A percentile compares a stretch with the other conserved stretches of the same genome.
Evolutionary conservation across 164 flowering plant genomes (phyloP).

Genomic region (Brasenia schreberi): DNA sequence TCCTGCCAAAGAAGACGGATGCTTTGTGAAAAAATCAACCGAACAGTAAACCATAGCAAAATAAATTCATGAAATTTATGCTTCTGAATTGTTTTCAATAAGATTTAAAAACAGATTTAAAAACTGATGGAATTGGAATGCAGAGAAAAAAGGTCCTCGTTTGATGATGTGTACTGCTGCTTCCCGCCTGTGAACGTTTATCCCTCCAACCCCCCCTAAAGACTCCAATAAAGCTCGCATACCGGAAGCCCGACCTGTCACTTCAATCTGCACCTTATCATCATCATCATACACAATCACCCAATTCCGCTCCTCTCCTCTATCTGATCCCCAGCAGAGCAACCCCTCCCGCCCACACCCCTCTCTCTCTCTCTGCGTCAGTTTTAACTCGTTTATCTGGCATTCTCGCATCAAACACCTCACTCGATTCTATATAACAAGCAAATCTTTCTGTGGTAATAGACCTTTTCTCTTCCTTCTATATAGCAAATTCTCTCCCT

Average conservation of each 20-base stretch:
- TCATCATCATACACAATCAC: not conserved
- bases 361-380: conserved; percentile 1
- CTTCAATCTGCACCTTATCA: not conserved
- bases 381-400: not conserved
- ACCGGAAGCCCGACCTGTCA: not conserved
- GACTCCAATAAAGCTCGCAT: not conserved
- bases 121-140: not conserved
- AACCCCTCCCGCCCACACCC: not conserved
- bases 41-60: not conserved
- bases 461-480: not conserved
- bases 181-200: not conserved
- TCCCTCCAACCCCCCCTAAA: not conserved
- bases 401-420: not conserved
- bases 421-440: not conserved
- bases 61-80: too few relatives aligned
- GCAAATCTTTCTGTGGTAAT: not conserved
- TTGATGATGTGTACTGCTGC: not conserved
- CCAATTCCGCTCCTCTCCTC: not conserved
- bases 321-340: too few relatives aligned
- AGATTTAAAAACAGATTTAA: not conserved
- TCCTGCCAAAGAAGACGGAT: not conserved
- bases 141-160: not conserved
- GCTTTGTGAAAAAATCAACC: not conserved
- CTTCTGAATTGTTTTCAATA: too few relatives aligned
- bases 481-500: not conserved